Evolutionary conservation across 768 basidiomycete genomes (phyloP).

Genomic region (Boletus pseudopeckii): DNA sequence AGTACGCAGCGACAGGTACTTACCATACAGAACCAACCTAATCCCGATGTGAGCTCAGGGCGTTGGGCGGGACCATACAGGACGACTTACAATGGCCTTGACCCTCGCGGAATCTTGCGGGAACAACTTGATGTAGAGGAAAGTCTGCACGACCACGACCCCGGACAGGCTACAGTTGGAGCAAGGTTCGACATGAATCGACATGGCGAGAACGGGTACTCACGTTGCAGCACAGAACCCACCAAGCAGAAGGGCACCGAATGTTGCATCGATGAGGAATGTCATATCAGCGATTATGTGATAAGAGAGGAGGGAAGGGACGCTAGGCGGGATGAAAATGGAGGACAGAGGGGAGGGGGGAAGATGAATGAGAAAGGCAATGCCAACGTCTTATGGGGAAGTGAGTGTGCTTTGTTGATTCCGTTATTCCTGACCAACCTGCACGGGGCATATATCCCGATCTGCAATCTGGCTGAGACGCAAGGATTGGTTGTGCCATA

Average conservation of each 20-base stretch:
- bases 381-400: not conserved
- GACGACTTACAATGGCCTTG: conserved; percentile 23
- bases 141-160: conserved; percentile 24
- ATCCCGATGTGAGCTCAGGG: not conserved
- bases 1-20: not conserved
- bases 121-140: conserved; percentile 31
- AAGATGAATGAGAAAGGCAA: not conserved
- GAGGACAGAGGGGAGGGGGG: not conserved
- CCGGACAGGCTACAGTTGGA: conserved; percentile 26
- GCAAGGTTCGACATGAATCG: not conserved
- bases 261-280: conserved; percentile 15
- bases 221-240: conserved; percentile 30
- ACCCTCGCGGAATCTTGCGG: conserved; percentile 20
- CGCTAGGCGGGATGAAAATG: not conserved
- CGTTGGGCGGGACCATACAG: not conserved
- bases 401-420: not conserved
- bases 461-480: not conserved
- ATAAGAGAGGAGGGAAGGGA: not conserved
- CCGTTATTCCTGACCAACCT: not conserved
- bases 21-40: conserved; percentile 31
- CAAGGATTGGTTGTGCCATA: not conserved
- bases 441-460: too few relatives aligned
- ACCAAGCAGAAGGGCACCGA: conserved; percentile 30
- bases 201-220: not conserved
- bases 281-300: conserved; percentile 5